Percentiles rank a stretch among this genome's conserved stretches.
These are phyloP conservation scores for Sclerotinia nivalis DNA, from an alignment of 2,329 filamentous ascomycete genomes.

Conservation along the genomic window DNA sequence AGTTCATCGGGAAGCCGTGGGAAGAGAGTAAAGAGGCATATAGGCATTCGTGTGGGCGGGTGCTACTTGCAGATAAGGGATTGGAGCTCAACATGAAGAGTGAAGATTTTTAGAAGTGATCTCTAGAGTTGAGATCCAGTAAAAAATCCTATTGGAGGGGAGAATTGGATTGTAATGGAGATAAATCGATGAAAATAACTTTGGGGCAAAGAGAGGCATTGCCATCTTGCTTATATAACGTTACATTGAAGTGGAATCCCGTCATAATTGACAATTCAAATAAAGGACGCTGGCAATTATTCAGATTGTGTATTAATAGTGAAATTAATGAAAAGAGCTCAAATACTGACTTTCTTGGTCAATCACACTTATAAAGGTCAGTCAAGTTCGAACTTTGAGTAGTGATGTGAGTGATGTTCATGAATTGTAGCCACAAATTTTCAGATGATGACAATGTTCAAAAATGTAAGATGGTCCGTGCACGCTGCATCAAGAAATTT, in stretches of 20 bases:
- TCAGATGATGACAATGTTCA: not conserved
- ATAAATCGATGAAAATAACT: not conserved
- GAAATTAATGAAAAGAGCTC: not conserved
- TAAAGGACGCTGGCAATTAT: not conserved
- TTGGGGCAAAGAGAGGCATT: not conserved
- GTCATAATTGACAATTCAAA: not conserved
- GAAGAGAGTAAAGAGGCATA: not conserved
- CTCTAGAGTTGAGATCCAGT: not conserved
- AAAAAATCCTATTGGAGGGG: not conserved
- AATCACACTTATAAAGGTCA: not conserved
- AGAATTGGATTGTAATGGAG: too few relatives aligned
- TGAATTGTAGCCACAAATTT: not conserved
- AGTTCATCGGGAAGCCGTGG: not conserved
- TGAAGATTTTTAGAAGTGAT: not conserved
- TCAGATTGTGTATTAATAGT: not conserved
- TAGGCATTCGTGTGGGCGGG: not conserved
- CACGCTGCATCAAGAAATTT: conserved; percentile 17
- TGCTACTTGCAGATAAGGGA: not conserved
- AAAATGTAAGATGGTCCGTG: conserved; percentile 4
- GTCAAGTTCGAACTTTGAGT: not conserved
- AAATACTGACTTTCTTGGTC: too few relatives aligned
- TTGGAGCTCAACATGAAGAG: not conserved
- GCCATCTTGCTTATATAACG: not conserved
- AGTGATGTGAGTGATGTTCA: not conserved
- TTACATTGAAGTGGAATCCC: not conserved